phyloP scores from a whole-genome alignment of 345 rosid genomes.

The Sisymbrium irio region DNA sequence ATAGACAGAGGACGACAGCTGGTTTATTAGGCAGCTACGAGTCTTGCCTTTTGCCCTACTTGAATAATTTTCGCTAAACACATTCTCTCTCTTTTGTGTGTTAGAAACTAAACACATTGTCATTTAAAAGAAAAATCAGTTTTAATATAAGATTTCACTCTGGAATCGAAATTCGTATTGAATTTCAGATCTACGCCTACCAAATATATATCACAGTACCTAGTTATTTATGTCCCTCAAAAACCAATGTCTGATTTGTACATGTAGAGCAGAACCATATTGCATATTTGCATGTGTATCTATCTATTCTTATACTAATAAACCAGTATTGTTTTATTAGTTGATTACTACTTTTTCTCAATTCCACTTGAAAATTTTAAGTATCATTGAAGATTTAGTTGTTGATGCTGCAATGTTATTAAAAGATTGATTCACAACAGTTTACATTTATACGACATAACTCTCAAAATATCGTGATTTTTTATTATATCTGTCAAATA shows the following conservation, averaged over 20 bases:
- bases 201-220: conserved; percentile 8
- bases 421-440: background rate
- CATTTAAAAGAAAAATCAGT: background rate
- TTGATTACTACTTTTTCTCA: background rate
- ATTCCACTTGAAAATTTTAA: background rate
- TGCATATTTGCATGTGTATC: background rate
- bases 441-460: too few relatives aligned
- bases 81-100: background rate
- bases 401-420: background rate
- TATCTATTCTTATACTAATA: background rate
- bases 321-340: too few relatives aligned
- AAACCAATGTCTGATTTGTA: background rate
- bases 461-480: background rate
- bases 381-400: background rate
- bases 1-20: conserved; percentile 36
- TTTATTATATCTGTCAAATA: background rate
- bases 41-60: conserved; percentile 33
- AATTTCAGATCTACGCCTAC: background rate
- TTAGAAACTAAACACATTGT: background rate
- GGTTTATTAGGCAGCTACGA: conserved; percentile 32
- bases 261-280: background rate
- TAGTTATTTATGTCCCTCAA: background rate
- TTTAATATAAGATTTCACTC: background rate
- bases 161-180: background rate
- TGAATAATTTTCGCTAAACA: conserved; percentile 21